Evolutionary conservation across 352 stramenopile species (phyloP), one percentile per base, ranked within the genome.

Genomic region (Globisporangium cederbergense): DNA sequence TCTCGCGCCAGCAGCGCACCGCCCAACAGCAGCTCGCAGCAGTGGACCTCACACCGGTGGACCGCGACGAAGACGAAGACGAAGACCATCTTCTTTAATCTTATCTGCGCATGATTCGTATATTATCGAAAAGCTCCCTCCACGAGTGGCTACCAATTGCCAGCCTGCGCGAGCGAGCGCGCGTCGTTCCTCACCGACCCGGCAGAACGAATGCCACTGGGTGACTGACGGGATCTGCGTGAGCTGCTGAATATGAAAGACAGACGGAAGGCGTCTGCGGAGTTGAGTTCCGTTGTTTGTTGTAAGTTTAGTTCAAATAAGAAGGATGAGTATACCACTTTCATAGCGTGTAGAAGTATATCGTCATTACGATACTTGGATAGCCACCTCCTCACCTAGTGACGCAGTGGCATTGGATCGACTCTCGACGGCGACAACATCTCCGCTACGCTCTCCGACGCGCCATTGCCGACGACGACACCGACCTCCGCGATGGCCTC

Each of bases 251-350:
- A 53, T 53, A 53, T 53, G 47, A 53, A n/a, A 13, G 22, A 53
- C 47, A 16, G 11, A 34, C 47, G 47, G 47, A 53, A 45, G 52
- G 16, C 30, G 38, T 42, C 36, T 42, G 36, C 36, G 36, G 36
- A 42, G 9, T 14, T 13, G 5, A 5, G 52, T 22, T 28, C 52
- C 16, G 20, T 58, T 58, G 30, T 25, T 58, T 42, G 52, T 58
- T 58, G 52, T 58, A 58, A 58, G 52, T 58, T 58, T 58, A 58
- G 52, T 58, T 58, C 34, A 25, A 58, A 58, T 58, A 42, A 43
- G 20, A 58, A 58, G 51, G n/a, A 52, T 52, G 20, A 58, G 36
- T 20, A 58, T 8, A 57, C 14, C 51, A 56, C 43, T 25, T 52
- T 0, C 46, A 28, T 28, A 28, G 25, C 25, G 25, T 28, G 25